Conservation (phyloP, 805 yeast genomes). For the Dipodascopsis uninucleata region DNA sequence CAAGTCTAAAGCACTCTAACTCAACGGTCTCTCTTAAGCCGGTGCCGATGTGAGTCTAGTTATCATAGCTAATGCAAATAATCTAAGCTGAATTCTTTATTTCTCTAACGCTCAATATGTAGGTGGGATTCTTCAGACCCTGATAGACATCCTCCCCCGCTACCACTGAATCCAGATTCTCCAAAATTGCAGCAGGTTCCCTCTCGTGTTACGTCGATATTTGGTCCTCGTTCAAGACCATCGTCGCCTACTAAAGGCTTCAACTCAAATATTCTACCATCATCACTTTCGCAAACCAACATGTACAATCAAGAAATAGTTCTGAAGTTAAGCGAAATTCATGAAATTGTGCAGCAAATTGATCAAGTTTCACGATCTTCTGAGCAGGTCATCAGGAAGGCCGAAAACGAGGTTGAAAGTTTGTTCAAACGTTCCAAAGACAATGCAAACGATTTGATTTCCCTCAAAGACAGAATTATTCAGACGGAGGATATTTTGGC, state of each 20-base stretch:
- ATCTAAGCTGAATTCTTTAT: neutral
- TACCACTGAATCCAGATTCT: constrained; percentile 43
- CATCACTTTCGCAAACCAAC: no score
- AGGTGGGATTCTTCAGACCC: constrained; percentile 45
- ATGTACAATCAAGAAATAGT: constrained; percentile 26
- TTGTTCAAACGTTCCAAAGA: constrained; percentile 38
- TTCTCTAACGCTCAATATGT: neutral
- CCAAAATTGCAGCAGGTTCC: constrained; percentile 29
- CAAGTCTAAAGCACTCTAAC: constrained; percentile 30
- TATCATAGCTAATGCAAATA: constrained; percentile 29
- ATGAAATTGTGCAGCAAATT: constrained; percentile 33
- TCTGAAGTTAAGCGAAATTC: constrained; percentile 29
- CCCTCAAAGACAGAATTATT: constrained; percentile 27
- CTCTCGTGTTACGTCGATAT: neutral
- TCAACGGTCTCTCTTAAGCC: constrained; percentile 29
- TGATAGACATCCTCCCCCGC: constrained; percentile 41
- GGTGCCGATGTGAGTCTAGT: constrained; percentile 16
- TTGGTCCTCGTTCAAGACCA: constrained; percentile 15
- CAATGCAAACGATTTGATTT: constrained; percentile 37
- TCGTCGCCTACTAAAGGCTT: constrained; percentile 22
- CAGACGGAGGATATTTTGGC: constrained; percentile 27
- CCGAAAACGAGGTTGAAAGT: constrained; percentile 37
- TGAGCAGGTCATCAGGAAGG: constrained; percentile 35
- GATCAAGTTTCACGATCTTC: constrained; percentile 35
- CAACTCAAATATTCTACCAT: no score